phyloP scores from a whole-genome alignment of 257 asterid genomes.

The Euphrasia confusa region DNA sequence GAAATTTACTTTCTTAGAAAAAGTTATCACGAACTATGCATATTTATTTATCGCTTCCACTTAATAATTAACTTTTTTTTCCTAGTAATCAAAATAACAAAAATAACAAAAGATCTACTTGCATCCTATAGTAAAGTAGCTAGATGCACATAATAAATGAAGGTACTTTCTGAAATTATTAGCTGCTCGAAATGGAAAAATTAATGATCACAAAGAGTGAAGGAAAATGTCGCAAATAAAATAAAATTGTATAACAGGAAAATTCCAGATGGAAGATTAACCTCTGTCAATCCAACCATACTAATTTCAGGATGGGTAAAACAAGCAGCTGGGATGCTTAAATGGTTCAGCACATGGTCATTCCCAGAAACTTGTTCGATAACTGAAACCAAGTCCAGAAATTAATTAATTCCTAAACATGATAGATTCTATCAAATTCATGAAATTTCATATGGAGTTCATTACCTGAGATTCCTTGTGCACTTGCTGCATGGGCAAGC shows the following conservation, averaged over 20 bases:
- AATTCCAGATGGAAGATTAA: slow-evolving; percentile 27
- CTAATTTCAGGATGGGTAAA: slow-evolving; percentile 99
- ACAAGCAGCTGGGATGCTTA: slow-evolving; percentile 97
- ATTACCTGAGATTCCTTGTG: slow-evolving; percentile 87
- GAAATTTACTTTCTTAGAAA: slow-evolving; percentile 9
- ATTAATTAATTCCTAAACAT: slow-evolving; percentile 23
- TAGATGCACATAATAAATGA: slow-evolving; percentile 11
- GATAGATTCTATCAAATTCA: slow-evolving; percentile 18
- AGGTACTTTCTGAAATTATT: slow-evolving; percentile 20
- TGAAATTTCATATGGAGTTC: slow-evolving; percentile 18
- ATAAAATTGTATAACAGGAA: slow-evolving; percentile 12
- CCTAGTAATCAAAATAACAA: slow-evolving; percentile 11
- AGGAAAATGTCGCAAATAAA: background rate
- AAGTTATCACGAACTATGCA: slow-evolving; percentile 8
- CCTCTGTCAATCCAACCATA: slow-evolving; percentile 98
- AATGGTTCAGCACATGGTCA: slow-evolving; percentile 86
- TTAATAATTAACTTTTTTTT: slow-evolving; percentile 12
- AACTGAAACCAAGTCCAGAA: slow-evolving; percentile 42
- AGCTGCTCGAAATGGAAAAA: slow-evolving; percentile 3
- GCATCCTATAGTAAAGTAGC: slow-evolving; percentile 11
- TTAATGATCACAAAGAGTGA: background rate
- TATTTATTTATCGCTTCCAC: slow-evolving; percentile 3
- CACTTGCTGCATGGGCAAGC: slow-evolving; percentile 99
- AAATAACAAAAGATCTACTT: background rate
- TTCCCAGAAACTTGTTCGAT: slow-evolving; percentile 91